phyloP scores from a whole-genome alignment of 768 basidiomycete genomes.

The Chalciporus chontae region DNA sequence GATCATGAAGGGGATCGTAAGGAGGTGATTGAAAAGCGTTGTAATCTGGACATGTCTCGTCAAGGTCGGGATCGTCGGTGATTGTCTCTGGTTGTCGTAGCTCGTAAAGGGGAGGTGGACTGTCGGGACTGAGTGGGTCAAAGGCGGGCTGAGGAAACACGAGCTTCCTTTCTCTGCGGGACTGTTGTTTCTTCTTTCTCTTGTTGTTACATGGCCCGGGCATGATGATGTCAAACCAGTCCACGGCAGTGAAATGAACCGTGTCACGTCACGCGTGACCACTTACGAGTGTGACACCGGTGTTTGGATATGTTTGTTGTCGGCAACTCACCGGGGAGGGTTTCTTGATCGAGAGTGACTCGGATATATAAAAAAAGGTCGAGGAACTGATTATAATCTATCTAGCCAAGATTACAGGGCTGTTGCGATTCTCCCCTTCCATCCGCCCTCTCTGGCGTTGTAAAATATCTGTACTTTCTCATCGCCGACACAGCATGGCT shows the following conservation, averaged over 20 bases:
- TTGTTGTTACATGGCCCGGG: constrained; percentile 59
- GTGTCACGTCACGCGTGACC: constrained; percentile 26
- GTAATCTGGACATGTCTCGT: constrained; percentile 1
- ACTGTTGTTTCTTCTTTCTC: constrained; percentile 39
- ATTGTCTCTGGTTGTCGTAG: not conserved
- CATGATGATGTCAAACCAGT: constrained; percentile 43
- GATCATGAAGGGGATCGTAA: constrained; percentile 2
- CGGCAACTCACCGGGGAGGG: constrained; percentile 6
- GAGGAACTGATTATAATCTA: constrained; percentile 23
- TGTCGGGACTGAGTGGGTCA: not conserved
- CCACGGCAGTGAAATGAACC: constrained; percentile 3
- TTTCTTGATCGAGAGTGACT: constrained; percentile 19
- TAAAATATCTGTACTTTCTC: constrained; percentile 27
- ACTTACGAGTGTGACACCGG: constrained; percentile 30
- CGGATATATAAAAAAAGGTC: constrained; percentile 9
- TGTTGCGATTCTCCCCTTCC: constrained; percentile 19
- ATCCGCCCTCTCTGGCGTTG: constrained; percentile 30
- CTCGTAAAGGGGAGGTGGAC: constrained; percentile 6
- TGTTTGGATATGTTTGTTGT: constrained; percentile 16
- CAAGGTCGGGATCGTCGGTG: constrained; percentile 4
- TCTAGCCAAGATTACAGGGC: constrained; percentile 23
- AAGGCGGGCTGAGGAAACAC: not conserved
- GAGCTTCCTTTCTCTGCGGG: constrained; percentile 33
- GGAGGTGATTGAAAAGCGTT: constrained; percentile 8
- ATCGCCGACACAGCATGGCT: constrained; percentile 40